Evolutionary conservation across 805 yeast genomes (phyloP), one percentile per base, ranked within the genome.

Genomic region (Candida orba): DNA sequence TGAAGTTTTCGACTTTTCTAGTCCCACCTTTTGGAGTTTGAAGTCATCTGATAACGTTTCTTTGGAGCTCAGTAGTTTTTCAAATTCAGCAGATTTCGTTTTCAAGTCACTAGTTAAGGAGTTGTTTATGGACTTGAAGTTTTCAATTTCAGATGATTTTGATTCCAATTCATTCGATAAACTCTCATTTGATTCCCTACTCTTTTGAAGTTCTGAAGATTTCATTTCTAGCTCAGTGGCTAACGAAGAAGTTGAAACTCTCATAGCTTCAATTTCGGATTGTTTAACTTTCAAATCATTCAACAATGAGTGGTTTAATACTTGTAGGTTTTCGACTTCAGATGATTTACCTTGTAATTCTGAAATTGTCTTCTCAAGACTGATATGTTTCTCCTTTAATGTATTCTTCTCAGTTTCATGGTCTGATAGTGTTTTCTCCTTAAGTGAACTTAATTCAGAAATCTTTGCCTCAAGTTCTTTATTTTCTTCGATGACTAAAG

Each of bases 301-400:
- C 34, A 6, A 17, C 13, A 8, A 18, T 20, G 29, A 27, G 13
- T 27, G 14, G 12, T 27, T 27, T 10, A 13, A 27, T 4, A 9
- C 6, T 8, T 27, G 12, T 27, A 27, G 13, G 13, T 27, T 27
- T 10, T 27, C 13, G 14, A 27, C 6, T 10, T 27, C 29, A 10
- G 13, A 10, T 12, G 29, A 12, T 27, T 12, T 27, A 13, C 6
- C 29, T 27, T 27, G 29, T 27, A 27, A 10, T 27, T 27, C 29
- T 27, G 29, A 9, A 27, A 27, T 42, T 46, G 34, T 48, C 47
- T 35, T 43, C 47, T 23, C 48, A 39, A 22, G 48, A 33, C 25
- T 39, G 31, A 13, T 33, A 32, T 34, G 43, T 45, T 17, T 30
- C 23, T 15, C 39, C 29, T 37, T 45, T 45, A 2, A 42, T 10